Evolutionary conservation across 345 rosid genomes (phyloP).

Genomic region (Lepidium aucheri): DNA sequence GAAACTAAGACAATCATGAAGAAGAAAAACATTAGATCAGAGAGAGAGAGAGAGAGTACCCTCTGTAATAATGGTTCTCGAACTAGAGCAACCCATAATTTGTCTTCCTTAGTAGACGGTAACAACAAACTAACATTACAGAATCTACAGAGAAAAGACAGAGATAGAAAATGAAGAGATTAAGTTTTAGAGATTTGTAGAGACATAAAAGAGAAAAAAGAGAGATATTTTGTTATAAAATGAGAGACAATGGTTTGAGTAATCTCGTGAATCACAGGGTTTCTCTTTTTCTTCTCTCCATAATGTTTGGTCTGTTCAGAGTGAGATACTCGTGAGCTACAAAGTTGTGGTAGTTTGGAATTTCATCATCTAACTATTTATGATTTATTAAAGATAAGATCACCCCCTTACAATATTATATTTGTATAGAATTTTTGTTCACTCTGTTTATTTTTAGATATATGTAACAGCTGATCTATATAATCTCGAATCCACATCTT

Average conservation of each 20-base stretch:
- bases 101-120: not conserved
- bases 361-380: slow-evolving; percentile 17
- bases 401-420: too few species aligned
- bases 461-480: too few species aligned
- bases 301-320: slow-evolving; percentile 27
- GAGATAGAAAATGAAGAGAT: not conserved
- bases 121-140: slow-evolving; percentile 5
- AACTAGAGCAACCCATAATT: slow-evolving; percentile 30
- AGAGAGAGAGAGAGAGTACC: slow-evolving; percentile 12
- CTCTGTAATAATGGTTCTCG: slow-evolving; percentile 14
- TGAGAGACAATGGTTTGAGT: slow-evolving; percentile 15
- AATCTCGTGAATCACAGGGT: slow-evolving; percentile 23
- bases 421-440: too few species aligned
- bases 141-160: not conserved
- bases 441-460: too few species aligned
- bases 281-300: slow-evolving; percentile 1
- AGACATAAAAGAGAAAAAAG: not conserved
- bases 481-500: too few species aligned
- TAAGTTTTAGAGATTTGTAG: slow-evolving; percentile 2
- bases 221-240: not conserved
- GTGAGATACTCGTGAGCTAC: slow-evolving; percentile 30
- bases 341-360: slow-evolving; percentile 26
- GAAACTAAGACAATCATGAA: not conserved
- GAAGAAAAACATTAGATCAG: not conserved
- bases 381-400: too few species aligned